Evolutionary conservation across 2,329 filamentous ascomycete species (phyloP).

Genomic region (Penicillium sp.): DNA sequence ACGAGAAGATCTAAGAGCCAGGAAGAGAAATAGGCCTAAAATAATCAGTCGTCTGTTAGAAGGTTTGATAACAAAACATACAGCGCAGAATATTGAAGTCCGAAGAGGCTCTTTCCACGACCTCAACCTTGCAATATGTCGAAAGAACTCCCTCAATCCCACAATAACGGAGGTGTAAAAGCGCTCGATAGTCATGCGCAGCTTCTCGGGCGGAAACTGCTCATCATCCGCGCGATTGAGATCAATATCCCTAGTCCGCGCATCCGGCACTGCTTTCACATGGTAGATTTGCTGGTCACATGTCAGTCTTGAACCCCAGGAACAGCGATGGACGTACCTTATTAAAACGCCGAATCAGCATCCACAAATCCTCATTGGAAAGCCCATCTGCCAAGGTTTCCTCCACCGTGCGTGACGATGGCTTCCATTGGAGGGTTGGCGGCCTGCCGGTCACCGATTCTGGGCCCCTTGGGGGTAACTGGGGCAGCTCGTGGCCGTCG

Average conservation of each 20-base stretch:
- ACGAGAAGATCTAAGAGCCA: slow-evolving; percentile 69
- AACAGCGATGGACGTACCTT: slow-evolving; percentile 48
- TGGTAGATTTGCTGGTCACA: slow-evolving; percentile 58
- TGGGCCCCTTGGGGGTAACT: background rate
- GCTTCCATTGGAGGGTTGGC: slow-evolving; percentile 18
- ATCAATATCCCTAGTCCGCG: slow-evolving; percentile 64
- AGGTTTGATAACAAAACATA: slow-evolving; percentile 24
- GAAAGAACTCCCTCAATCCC: slow-evolving; percentile 59
- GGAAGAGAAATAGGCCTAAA: slow-evolving; percentile 54
- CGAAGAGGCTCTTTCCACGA: slow-evolving; percentile 71
- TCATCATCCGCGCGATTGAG: slow-evolving; percentile 76
- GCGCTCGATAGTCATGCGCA: slow-evolving; percentile 70
- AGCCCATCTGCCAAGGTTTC: slow-evolving; percentile 60
- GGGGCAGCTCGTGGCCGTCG: slow-evolving; percentile 1
- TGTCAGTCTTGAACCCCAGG: slow-evolving; percentile 10
- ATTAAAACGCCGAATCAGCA: slow-evolving; percentile 67
- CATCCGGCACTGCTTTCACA: slow-evolving; percentile 61
- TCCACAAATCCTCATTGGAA: slow-evolving; percentile 68
- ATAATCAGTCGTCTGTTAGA: background rate
- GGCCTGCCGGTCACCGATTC: slow-evolving; percentile 7
- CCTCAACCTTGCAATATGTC: slow-evolving; percentile 68
- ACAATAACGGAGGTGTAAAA: slow-evolving; percentile 76
- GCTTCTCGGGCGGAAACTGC: slow-evolving; percentile 76
- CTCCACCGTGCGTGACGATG: slow-evolving; percentile 15
- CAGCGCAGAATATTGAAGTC: slow-evolving; percentile 60